Base-by-base conservation (phyloP, 2,329 filamentous ascomycete genomes). In the Pezicula carpinea region DNA sequence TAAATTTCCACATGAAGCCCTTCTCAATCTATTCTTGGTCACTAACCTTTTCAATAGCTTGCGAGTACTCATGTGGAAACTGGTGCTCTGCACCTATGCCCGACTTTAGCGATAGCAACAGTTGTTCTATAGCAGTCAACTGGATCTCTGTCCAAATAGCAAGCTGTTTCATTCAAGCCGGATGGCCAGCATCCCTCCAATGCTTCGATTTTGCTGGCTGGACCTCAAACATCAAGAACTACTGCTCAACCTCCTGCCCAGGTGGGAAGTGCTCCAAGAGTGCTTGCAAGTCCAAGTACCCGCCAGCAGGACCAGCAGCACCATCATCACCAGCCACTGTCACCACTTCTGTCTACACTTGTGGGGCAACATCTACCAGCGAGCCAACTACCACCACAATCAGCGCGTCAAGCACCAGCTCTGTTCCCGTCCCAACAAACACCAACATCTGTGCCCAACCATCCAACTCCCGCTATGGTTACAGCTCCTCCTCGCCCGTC, bases 401-500 rank as follows among this genome's bases (percentile, higher is more conserved):
- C 11, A 56, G 54, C 19, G 58, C 63, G 15, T 61, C 64, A 18
- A n/a, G n/a, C n/a, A 62, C 63, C 44, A 63, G 65, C n/a, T n/a
- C n/a, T 35, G 68, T 71, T 44, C 72, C 76, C 2, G 62, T 70
- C 29, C 70, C 74, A 1, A 76, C 73, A 47, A 72, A 73, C 54
- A 50, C 47, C 17, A 60, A 60, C 35, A 70, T 80, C 57, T 80
- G 76, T 70, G 65, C 61, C 31, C 74, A 79, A 63, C 72, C 76
- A n/a, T 63, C 66, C 44, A 74, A 67, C 65, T 76, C 78, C 55
- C 74, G 76, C 60, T 78, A 75, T 55, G 82, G 80, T 44, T 92
- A 90, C 59, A 81, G 79, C 1, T 82, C 84, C 2, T 79, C 83
- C 31, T 82, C 69, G 43, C 70, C 74, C 3, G 73, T 79, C 14